A percentile compares a stretch with the other conserved stretches of the same genome.
phyloP scores from a whole-genome alignment of 345 rosid species.

The thale cress (Arabidopsis thaliana) region TAIR10.1 NC_003076.8:21260501-21261000 shows the following conservation, averaged over 20 bases:
- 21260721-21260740: background rate
- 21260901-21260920: background rate
- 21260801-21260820: conserved; percentile 43
- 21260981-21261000: conserved; percentile 96
- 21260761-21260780: conserved; percentile 95
- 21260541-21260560: conserved; percentile 47
- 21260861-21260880: background rate
- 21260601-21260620: conserved; percentile 66
- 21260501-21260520: conserved; percentile 6
- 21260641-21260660: conserved; percentile 90
- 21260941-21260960: conserved; percentile 95
- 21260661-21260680: conserved; percentile 73
- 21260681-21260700: conserved; percentile 30
- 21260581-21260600: conserved; percentile 45
- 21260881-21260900: background rate
- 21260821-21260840: conserved; percentile 31
- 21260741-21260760: conserved; percentile 68
- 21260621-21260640: conserved; percentile 93
- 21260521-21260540: background rate
- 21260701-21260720: conserved; percentile 6
- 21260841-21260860: background rate
- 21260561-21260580: conserved; percentile 60
- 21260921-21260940: conserved; percentile 47
- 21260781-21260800: conserved; percentile 97
- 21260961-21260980: conserved; percentile 81